A percentile compares a stretch with the other conserved stretches of the same genome.
Conservation (phyloP, 1,139 yeast species). For the Suhomyces coccinellae region DNA sequence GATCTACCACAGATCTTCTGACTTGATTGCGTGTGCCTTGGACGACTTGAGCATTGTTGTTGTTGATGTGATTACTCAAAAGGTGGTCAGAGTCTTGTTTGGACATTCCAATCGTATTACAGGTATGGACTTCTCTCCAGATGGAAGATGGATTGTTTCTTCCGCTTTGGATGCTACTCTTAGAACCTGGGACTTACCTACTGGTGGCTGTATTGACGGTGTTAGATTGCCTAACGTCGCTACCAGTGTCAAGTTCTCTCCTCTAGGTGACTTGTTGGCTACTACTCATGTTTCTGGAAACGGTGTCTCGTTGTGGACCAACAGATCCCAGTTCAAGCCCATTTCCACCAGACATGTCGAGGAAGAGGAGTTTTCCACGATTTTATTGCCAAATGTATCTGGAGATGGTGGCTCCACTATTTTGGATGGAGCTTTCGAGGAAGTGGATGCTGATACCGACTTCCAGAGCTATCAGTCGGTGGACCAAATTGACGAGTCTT, state of each 20-base stretch:
- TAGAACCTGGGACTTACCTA: conserved; percentile 96
- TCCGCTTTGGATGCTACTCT: conserved; percentile 83
- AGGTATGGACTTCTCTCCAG: conserved; percentile 86
- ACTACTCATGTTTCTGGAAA: conserved; percentile 90
- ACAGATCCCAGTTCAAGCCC: conserved; percentile 78
- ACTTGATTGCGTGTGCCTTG: conserved; percentile 78
- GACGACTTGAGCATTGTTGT: conserved; percentile 87
- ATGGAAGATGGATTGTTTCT: conserved; percentile 93
- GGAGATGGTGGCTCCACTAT: conserved; percentile 79
- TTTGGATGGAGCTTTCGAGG: conserved; percentile 75
- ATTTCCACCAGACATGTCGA: conserved; percentile 74
- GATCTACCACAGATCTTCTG: conserved; percentile 79
- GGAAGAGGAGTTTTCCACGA: conserved; percentile 65
- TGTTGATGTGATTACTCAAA: conserved; percentile 78
- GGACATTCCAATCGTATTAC: conserved; percentile 93
- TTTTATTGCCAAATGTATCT: conserved; percentile 71
- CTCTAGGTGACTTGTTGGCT: conserved; percentile 87
- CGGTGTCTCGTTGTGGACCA: conserved; percentile 92
- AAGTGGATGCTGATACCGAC: conserved; percentile 28
- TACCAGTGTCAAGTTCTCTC: conserved; percentile 78
- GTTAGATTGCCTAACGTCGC: conserved; percentile 75
- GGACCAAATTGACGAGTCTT: conserved; percentile 61
- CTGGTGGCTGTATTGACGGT: conserved; percentile 97
- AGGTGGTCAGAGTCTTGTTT: conserved; percentile 79
- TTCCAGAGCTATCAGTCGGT: conserved; percentile 50